Evolutionary conservation across 208 protist genomes (phyloP).

Genomic region (Leishmania martiniquensis): DNA sequence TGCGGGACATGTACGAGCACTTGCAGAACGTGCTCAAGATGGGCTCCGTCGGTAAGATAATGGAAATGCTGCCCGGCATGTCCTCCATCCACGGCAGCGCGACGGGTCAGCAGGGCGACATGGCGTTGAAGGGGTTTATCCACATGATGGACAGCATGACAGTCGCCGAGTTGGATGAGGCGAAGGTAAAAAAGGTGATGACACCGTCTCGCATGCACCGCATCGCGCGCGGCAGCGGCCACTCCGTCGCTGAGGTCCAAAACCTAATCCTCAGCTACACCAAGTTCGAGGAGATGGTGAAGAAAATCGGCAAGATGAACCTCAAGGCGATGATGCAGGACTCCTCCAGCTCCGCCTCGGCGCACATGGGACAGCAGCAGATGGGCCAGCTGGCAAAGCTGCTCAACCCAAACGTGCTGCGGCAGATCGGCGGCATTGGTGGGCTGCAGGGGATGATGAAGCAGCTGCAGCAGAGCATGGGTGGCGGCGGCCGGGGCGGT

Average conservation of each 20-base stretch:
- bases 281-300: conserved; percentile 91
- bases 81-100: conserved; percentile 54
- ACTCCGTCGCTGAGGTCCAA: conserved; percentile 76
- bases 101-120: conserved; percentile 67
- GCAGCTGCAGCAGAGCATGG: conserved; percentile 61
- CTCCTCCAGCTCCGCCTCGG: conserved; percentile 50
- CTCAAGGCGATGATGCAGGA: conserved; percentile 90
- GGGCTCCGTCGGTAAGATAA: conserved; percentile 93
- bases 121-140: conserved; percentile 92
- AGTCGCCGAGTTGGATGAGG: conserved; percentile 88
- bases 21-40: conserved; percentile 96
- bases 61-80: conserved; percentile 95
- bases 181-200: conserved; percentile 93
- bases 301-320: conserved; percentile 92
- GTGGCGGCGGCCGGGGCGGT: conserved; percentile 36
- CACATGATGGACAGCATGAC: conserved; percentile 98
- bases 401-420: conserved; percentile 87
- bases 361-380: conserved; percentile 81
- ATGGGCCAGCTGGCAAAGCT: conserved; percentile 87
- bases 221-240: conserved; percentile 86
- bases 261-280: conserved; percentile 82
- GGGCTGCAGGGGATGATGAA: conserved; percentile 91
- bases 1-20: conserved; percentile 97
- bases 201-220: conserved; percentile 84
- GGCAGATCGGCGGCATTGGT: conserved; percentile 82